Evolutionary conservation across 495 filamentous ascomycete species (phyloP).

Genomic region (Daldinia loculata): DNA sequence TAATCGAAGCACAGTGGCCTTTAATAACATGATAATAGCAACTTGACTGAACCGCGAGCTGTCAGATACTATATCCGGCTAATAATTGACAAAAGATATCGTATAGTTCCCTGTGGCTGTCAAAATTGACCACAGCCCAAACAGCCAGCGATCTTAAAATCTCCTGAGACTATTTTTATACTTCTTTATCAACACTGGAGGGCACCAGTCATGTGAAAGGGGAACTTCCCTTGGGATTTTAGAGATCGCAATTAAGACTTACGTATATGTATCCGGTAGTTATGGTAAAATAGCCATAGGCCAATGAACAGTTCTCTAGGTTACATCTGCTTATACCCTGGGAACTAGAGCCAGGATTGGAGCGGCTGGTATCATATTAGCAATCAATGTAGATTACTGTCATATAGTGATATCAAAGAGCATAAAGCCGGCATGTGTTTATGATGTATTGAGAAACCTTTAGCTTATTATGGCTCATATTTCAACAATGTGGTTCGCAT

Average conservation of each 20-base stretch:
- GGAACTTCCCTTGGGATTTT: not conserved
- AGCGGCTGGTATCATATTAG: conserved; percentile 14
- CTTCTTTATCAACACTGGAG: not conserved
- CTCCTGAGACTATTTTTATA: not conserved
- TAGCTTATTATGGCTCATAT: conserved; percentile 7
- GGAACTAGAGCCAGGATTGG: not conserved
- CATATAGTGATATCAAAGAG: not conserved
- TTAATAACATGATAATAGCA: too few species aligned
- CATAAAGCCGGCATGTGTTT: conserved; percentile 23
- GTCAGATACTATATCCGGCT: too few species aligned
- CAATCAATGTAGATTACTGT: conserved; percentile 26
- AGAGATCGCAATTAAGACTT: not conserved
- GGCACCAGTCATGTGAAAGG: not conserved
- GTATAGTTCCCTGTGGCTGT: not conserved
- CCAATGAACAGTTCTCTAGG: conserved; percentile 18
- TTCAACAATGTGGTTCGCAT: not conserved
- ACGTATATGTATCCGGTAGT: conserved; percentile 17
- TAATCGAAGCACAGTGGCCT: too few species aligned
- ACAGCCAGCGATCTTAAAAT: not conserved
- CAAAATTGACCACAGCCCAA: not conserved
- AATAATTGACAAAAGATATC: too few species aligned
- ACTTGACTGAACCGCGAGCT: too few species aligned
- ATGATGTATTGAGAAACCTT: not conserved
- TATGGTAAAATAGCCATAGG: conserved; percentile 25
- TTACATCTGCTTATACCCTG: not conserved